Evolutionary conservation across 345 rosid genomes (phyloP).

Genomic region (Brassica nigra): DNA sequence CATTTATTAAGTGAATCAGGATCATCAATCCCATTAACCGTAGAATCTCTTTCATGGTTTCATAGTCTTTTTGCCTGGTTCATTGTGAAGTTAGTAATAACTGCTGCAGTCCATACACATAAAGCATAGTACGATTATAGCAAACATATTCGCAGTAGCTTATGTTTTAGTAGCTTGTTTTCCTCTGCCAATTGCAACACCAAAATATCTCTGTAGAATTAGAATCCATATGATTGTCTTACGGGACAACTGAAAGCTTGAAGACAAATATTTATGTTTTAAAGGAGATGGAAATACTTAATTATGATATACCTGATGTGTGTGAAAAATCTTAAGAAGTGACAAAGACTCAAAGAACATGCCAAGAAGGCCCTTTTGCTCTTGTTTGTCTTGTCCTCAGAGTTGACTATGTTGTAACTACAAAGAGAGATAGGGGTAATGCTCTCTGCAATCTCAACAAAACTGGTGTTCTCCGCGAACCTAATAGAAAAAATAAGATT

Average conservation of each 20-base stretch:
- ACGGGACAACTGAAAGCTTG: not conserved
- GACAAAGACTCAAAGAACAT: not conserved
- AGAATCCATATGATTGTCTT: not conserved
- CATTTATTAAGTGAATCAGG: not conserved
- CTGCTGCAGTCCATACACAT: not conserved
- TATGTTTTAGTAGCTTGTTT: conserved; percentile 61
- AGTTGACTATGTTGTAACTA: not conserved
- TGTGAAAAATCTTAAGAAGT: not conserved
- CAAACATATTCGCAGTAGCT: not conserved
- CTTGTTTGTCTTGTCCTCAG: not conserved
- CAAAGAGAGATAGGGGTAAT: not conserved
- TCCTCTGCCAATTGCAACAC: conserved; percentile 92
- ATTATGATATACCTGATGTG: not conserved
- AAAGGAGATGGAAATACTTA: not conserved
- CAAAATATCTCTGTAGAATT: conserved; percentile 69
- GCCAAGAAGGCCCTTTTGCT: not conserved
- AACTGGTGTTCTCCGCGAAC: not conserved
- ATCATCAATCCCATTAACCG: not conserved
- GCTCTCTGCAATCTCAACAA: not conserved
- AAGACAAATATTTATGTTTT: not conserved
- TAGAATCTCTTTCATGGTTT: not conserved
- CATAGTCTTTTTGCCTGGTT: not conserved
- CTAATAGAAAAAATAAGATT: not conserved
- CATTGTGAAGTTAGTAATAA: not conserved
- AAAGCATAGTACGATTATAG: not conserved